Evolutionary conservation across 2,329 filamentous ascomycete species (phyloP).

Genomic region (Polytolypa hystricis): DNA sequence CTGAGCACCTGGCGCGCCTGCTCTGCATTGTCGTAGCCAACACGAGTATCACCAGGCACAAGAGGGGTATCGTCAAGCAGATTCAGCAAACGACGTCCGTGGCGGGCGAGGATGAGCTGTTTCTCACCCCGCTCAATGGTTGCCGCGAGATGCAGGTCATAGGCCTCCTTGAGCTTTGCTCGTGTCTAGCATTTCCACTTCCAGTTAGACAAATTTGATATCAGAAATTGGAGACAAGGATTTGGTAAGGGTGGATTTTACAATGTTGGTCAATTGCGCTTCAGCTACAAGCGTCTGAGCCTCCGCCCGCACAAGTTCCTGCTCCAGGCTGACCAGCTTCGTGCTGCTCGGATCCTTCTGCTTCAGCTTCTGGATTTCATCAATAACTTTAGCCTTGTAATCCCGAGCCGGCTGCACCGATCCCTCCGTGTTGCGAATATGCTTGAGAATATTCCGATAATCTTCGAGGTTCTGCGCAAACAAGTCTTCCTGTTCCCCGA

Average conservation of each 20-base stretch:
- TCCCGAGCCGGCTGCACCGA: slow-evolving; percentile 89
- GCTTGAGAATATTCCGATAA: slow-evolving; percentile 69
- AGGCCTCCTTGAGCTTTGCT: slow-evolving; percentile 92
- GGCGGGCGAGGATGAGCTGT: slow-evolving; percentile 85
- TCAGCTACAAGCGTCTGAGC: slow-evolving; percentile 93
- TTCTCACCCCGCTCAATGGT: slow-evolving; percentile 95
- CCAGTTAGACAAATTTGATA: slow-evolving; percentile 1
- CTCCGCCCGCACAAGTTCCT: slow-evolving; percentile 91
- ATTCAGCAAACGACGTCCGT: slow-evolving; percentile 73
- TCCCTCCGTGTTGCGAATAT: slow-evolving; percentile 88
- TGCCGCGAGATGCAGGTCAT: slow-evolving; percentile 74
- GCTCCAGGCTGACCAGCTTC: slow-evolving; percentile 74
- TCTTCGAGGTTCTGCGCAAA: slow-evolving; percentile 85
- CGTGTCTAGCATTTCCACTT: slow-evolving; percentile 53
- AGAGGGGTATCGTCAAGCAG: slow-evolving; percentile 84
- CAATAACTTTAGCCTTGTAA: slow-evolving; percentile 72
- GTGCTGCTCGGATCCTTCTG: slow-evolving; percentile 81
- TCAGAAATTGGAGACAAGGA: not conserved
- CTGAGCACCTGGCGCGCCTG: slow-evolving; percentile 78
- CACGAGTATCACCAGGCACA: slow-evolving; percentile 68
- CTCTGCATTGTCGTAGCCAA: slow-evolving; percentile 53
- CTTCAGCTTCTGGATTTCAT: slow-evolving; percentile 87
- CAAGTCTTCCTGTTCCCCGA: slow-evolving; percentile 84
- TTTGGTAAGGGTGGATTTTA: slow-evolving; percentile 36
- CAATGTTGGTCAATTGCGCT: slow-evolving; percentile 89